Evolutionary conservation across 2,329 filamentous ascomycete genomes (phyloP), one percentile per base, ranked within the genome.

Genomic region (Didymella lethalis): DNA sequence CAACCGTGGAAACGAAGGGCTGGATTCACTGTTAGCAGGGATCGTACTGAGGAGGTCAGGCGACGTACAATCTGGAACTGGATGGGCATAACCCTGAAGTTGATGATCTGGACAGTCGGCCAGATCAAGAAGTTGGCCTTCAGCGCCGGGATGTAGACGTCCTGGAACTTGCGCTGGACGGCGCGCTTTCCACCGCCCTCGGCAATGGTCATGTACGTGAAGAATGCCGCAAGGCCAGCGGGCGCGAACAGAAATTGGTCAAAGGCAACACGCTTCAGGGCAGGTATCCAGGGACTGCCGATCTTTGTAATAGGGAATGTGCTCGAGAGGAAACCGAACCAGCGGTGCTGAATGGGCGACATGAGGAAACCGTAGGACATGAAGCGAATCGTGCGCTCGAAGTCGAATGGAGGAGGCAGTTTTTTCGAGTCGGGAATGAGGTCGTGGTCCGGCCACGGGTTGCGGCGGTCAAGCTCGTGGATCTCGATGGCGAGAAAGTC

Each of bases 361-460:
- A 98, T 97, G 74, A 90, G 86, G 81, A 98, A 97, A 75, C 93
- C 93, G 77, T 98, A 99, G 5, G 91, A 90, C 92, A 98, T 97
- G 82, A 98, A 99, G 47, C 95, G 86, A 1, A 92, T 94, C 63
- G 97, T 83, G 48, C 95, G 88, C 80, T 98, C 95, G 71, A 98
- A 98, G 79, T 99, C 94, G 73, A 99, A 98, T 0, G 92, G 88
- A 3, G 92, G 90, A 28, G 93, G 91, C 0, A 90, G 83, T 11
- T 77, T 72, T 68, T 84, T 86, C 18, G 79, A 78, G 29, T 85
- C 85, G 56, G 88, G 86, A 51, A 93, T 87, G 45, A 92, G 79
- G 43, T 93, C 91, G 49, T 83, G 82, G 41, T 84, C 70, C 78
- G 86, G 79, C 74, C 83, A 86, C 0, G 90, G 87, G 72, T 90